A percentile compares a stretch with the other conserved stretches of the same genome.
Conservation (phyloP, 2,329 filamentous ascomycete species). For the Paracoccidioides brasiliensis region DNA sequence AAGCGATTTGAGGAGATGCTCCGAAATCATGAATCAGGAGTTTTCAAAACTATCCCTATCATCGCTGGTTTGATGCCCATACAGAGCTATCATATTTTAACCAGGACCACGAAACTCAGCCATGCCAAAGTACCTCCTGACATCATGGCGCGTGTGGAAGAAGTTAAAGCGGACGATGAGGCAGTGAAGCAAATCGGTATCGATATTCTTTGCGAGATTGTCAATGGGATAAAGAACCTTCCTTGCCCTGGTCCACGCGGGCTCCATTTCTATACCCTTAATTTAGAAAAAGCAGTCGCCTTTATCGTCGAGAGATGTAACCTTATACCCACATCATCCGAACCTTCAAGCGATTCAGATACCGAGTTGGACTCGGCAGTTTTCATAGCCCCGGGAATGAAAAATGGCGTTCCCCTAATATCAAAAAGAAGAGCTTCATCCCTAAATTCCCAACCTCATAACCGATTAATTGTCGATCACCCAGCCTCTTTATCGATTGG, state of each 20-base stretch:
- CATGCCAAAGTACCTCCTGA: slow-evolving; percentile 67
- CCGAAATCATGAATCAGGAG: slow-evolving; percentile 66
- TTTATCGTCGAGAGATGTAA: slow-evolving; percentile 77
- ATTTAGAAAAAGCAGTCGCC: slow-evolving; percentile 88
- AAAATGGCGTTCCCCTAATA: slow-evolving; percentile 22
- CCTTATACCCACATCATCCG: slow-evolving; percentile 52
- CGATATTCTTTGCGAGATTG: slow-evolving; percentile 65
- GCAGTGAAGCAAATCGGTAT: slow-evolving; percentile 37
- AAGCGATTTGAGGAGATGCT: slow-evolving; percentile 63
- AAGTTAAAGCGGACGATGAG: slow-evolving; percentile 35
- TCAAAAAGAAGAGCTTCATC: slow-evolving; percentile 54
- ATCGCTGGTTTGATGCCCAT: slow-evolving; percentile 96
- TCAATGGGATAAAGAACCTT: slow-evolving; percentile 60
- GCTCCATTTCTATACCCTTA: slow-evolving; percentile 96
- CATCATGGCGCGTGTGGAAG: slow-evolving; percentile 50
- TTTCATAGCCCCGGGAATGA: slow-evolving; percentile 15
- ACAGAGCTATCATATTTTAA: slow-evolving; percentile 92
- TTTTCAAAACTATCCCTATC: slow-evolving; percentile 76
- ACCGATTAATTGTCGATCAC: slow-evolving; percentile 69
- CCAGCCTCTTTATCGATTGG: slow-evolving; percentile 20
- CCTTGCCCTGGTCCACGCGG: slow-evolving; percentile 52
- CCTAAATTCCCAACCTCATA: slow-evolving; percentile 71
- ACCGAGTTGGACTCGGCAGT: slow-evolving; percentile 35
- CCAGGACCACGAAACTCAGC: slow-evolving; percentile 84
- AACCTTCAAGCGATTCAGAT: slow-evolving; percentile 31